These are phyloP conservation scores for Penicillium sclerotigenum DNA, from an alignment of 2,329 filamentous ascomycete genomes.

Conservation along the genomic window DNA sequence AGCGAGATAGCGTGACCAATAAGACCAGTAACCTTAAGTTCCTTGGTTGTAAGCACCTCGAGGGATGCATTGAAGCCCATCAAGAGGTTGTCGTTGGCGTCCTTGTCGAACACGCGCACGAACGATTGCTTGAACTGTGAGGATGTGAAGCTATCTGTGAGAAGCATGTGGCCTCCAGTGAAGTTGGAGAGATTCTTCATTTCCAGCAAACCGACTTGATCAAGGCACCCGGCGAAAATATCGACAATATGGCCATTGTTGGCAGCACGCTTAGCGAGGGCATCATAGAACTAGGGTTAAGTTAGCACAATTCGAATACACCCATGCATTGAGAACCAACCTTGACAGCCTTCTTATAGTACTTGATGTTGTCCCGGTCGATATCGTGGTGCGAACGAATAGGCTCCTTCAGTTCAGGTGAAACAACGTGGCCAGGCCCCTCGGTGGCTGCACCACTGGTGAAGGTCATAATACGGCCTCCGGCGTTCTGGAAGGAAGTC, in stretches of 20 bases:
- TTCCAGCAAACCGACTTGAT: constrained; percentile 93
- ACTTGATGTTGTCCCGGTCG: constrained; percentile 97
- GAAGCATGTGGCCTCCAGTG: constrained; percentile 95
- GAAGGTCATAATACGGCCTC: constrained; percentile 95
- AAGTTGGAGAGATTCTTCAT: constrained; percentile 98
- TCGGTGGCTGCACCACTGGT: constrained; percentile 92
- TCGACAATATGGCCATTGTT: constrained; percentile 98
- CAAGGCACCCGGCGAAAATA: constrained; percentile 94
- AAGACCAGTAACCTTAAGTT: constrained; percentile 93
- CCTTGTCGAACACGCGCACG: constrained; percentile 94
- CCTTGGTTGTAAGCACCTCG: constrained; percentile 95
- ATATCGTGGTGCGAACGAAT: constrained; percentile 99
- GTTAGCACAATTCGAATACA: constrained; percentile 18
- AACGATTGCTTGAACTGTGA: constrained; percentile 99
- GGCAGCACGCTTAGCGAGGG: constrained; percentile 84
- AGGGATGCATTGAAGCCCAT: constrained; percentile 99
- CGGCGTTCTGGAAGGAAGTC: constrained; percentile 91
- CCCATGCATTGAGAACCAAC: constrained; percentile 46
- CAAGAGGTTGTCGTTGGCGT: constrained; percentile 85
- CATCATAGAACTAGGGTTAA: constrained; percentile 78
- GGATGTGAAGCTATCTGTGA: constrained; percentile 97
- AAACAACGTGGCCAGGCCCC: constrained; percentile 94
- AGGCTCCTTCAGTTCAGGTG: constrained; percentile 89
- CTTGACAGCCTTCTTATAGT: constrained; percentile 98
- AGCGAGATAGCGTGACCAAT: constrained; percentile 95